A percentile compares a stretch with the other conserved stretches of the same genome.
phyloP scores from a whole-genome alignment of 129 eudicot genomes.

The Pittosporum tobira region DNA sequence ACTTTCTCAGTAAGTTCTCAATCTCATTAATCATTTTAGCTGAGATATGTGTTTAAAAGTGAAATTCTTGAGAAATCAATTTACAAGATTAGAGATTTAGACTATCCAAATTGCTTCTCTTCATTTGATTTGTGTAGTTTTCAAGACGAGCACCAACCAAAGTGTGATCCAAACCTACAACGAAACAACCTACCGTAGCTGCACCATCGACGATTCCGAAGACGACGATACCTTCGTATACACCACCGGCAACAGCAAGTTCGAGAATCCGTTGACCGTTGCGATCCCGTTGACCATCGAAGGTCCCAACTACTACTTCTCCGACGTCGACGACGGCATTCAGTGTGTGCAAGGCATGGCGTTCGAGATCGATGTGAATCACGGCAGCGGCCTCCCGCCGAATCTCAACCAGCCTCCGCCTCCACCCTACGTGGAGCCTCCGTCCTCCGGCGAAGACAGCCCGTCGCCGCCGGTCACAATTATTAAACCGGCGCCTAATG shows the following conservation, averaged over 20 bases:
- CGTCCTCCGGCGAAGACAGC: constrained; percentile 34
- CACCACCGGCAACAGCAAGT: constrained; percentile 26
- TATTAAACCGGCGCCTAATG: too few species aligned
- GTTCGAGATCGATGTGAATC: constrained; percentile 53
- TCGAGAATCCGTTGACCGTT: constrained; percentile 38
- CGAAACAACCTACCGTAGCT: constrained; percentile 55
- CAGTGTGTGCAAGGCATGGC: constrained; percentile 74
- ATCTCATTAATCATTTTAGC: too few species aligned
- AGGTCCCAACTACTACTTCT: constrained; percentile 66
- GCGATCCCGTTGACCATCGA: constrained; percentile 49
- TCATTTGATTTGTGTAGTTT: constrained; percentile 33
- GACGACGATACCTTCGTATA: constrained; percentile 59
- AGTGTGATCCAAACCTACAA: constrained; percentile 79
- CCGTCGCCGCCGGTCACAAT: constrained; percentile 35
- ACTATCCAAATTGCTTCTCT: background rate
- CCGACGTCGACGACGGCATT: constrained; percentile 56
- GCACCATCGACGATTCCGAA: constrained; percentile 49
- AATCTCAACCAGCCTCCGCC: constrained; percentile 91
- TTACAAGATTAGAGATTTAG: too few species aligned
- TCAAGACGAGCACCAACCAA: constrained; percentile 72
- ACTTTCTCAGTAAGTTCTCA: constrained; percentile 75
- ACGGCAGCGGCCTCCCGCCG: constrained; percentile 77
- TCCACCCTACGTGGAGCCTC: constrained; percentile 65
- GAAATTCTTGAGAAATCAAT: too few species aligned
- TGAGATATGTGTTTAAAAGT: too few species aligned